phyloP scores from a whole-genome alignment of 139 green algal species.

The Pseudopediastrum boryanum region DNA sequence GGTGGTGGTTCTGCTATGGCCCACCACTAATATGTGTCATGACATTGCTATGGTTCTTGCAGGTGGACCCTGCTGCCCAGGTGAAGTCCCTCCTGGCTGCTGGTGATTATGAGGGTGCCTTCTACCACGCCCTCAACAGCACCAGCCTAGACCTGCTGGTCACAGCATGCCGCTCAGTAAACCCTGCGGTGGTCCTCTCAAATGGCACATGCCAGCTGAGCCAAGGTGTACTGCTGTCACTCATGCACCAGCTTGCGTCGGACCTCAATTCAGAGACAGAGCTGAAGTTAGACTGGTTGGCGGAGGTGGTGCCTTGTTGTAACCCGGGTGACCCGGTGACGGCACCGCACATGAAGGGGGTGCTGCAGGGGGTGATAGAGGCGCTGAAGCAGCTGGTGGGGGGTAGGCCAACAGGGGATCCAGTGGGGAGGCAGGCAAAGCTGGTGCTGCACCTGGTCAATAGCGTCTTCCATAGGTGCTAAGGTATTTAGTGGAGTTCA shows the following conservation, averaged over 20 bases:
- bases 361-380: slow-evolving; percentile 52
- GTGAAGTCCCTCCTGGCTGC: not conserved
- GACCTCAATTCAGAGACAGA: slow-evolving; percentile 56
- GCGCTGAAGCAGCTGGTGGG: slow-evolving; percentile 37
- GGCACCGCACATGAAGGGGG: slow-evolving; percentile 44
- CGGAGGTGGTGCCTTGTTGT: slow-evolving; percentile 60
- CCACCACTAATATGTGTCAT: not conserved
- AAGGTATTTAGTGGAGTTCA: too few species aligned
- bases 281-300: slow-evolving; percentile 80
- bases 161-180: slow-evolving; percentile 70
- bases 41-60: too few species aligned
- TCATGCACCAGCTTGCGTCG: slow-evolving; percentile 80
- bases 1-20: not conserved
- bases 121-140: slow-evolving; percentile 57
- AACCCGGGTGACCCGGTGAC: slow-evolving; percentile 66
- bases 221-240: slow-evolving; percentile 76
- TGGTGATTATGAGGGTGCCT: slow-evolving; percentile 61
- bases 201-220: slow-evolving; percentile 46
- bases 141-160: slow-evolving; percentile 67
- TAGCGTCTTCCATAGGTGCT: slow-evolving; percentile 53
- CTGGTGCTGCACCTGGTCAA: slow-evolving; percentile 65
- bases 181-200: slow-evolving; percentile 3
- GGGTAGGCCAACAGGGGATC: slow-evolving; percentile 3
- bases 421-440: slow-evolving; percentile 39
- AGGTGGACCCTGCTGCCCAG: not conserved